A percentile compares a stretch with the other conserved stretches of the same genome.
These are phyloP conservation scores for Aethionema arabicum DNA, from an alignment of 345 rosid genomes.

Conservation along the genomic window DNA sequence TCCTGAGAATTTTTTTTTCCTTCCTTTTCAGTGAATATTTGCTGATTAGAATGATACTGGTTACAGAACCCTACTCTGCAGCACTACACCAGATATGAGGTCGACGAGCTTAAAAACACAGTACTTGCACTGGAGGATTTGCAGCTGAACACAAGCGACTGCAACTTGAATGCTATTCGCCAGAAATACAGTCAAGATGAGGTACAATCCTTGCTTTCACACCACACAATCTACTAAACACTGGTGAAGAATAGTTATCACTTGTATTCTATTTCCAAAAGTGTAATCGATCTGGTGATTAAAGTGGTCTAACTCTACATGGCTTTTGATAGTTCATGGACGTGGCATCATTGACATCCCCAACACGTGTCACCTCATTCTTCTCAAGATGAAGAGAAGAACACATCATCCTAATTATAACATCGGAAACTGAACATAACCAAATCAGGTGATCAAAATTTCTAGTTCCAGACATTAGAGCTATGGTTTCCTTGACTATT, in stretches of 20 bases:
- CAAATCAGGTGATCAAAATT: constrained; percentile 19
- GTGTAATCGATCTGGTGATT: constrained; percentile 4
- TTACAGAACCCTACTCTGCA: constrained; percentile 81
- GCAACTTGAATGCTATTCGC: constrained; percentile 62
- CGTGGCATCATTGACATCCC: constrained; percentile 58
- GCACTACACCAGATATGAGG: constrained; percentile 69
- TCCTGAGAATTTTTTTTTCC: background rate
- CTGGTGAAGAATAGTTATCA: background rate
- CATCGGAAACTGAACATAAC: background rate
- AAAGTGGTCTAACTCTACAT: constrained; percentile 13
- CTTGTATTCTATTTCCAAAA: too few species aligned
- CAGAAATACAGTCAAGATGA: constrained; percentile 73
- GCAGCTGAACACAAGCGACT: constrained; percentile 59
- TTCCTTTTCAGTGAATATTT: background rate
- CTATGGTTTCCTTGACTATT: constrained; percentile 9
- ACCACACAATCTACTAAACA: background rate
- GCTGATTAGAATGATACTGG: constrained; percentile 15
- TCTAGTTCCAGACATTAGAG: constrained; percentile 20
- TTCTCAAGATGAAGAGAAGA: constrained; percentile 48
- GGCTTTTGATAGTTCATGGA: constrained; percentile 68
- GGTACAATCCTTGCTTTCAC: constrained; percentile 41
- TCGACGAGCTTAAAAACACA: constrained; percentile 47
- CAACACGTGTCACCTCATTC: constrained; percentile 49
- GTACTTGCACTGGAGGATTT: constrained; percentile 73
- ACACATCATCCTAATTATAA: background rate